Evolutionary conservation across 305 asterid genomes (phyloP).

Genomic region (Rubia tinctorum): DNA sequence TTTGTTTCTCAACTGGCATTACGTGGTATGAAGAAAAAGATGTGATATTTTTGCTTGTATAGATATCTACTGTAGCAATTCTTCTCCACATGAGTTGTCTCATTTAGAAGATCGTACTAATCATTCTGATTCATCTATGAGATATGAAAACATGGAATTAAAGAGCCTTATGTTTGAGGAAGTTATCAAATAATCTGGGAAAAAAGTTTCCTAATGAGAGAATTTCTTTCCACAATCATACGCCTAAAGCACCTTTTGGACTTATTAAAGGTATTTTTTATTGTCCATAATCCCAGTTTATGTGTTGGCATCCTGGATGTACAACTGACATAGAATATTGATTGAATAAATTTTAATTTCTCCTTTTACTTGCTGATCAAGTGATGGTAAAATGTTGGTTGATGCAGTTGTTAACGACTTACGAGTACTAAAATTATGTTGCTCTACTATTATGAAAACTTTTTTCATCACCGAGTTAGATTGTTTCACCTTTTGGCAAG

Average conservation of each 20-base stretch:
- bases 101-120: slow-evolving; percentile 52
- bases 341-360: background rate
- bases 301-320: background rate
- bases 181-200: slow-evolving; percentile 54
- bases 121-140: slow-evolving; percentile 42
- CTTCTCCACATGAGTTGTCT: slow-evolving; percentile 53
- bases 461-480: background rate
- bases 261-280: slow-evolving; percentile 49
- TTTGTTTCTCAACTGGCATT: too few relatives aligned
- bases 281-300: background rate
- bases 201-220: slow-evolving; percentile 34
- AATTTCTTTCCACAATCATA: slow-evolving; percentile 49
- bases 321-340: too few relatives aligned
- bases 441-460: background rate
- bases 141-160: slow-evolving; percentile 73
- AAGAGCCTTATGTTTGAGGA: slow-evolving; percentile 55
- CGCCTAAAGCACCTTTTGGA: slow-evolving; percentile 43
- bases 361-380: background rate
- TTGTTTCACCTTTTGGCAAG: background rate
- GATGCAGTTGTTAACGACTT: too few relatives aligned
- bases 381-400: background rate
- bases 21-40: too few relatives aligned
- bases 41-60: too few relatives aligned
- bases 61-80: slow-evolving; percentile 64
- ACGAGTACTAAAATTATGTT: background rate